Evolutionary conservation across 495 filamentous ascomycete genomes (phyloP), one percentile per base, ranked within the genome.

Genomic region (Stereocaulon alpinum): DNA sequence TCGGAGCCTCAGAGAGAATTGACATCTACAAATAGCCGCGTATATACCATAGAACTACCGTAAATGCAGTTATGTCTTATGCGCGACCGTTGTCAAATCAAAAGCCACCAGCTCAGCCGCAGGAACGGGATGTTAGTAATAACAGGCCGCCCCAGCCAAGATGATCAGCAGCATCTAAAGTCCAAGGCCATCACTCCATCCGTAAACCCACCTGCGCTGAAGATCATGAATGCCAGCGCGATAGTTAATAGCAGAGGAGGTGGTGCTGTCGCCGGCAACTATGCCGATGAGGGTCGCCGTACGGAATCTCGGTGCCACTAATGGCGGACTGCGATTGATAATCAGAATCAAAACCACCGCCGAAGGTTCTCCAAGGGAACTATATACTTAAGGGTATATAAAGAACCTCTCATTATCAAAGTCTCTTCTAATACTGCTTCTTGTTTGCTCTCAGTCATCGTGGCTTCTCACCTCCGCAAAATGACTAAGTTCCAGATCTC

Each of bases 401-500:
- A 51, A 17, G 18, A 29, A 12, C 30, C 34, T n/a, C 3, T 30
- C 5, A 15, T 30, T 12, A 11, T 34, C 4, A 34, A 32, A 12
- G 3, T 37, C 34, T 30, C 10, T 7, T 12, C 34, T 12, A 6
- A 9, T 37, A 37, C 34, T 7, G 34, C 6, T 57, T 29, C 32
- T 30, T 20, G 4, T 1, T 32, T 15, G 3, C 22, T 29, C 0
- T n/a, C 14, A 20, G 4, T 11, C 51, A 65, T 17, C n/a, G 56
- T 63, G 63, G 60, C 63, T 57, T 45, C 57, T 22, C 45, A 27
- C 3, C 18, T 53, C 32, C 40, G 27, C 61, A 75, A 32, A 64
- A 92, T 93, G 88, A 87, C 87, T 22, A 81, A 83, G 63, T 89
- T 89, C 76, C 77, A 79, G 42, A 88, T 93, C 69, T 77, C 86